These are phyloP conservation scores for Pythium dissotocum DNA, from an alignment of 352 stramenopile species.

Conservation along the genomic window DNA sequence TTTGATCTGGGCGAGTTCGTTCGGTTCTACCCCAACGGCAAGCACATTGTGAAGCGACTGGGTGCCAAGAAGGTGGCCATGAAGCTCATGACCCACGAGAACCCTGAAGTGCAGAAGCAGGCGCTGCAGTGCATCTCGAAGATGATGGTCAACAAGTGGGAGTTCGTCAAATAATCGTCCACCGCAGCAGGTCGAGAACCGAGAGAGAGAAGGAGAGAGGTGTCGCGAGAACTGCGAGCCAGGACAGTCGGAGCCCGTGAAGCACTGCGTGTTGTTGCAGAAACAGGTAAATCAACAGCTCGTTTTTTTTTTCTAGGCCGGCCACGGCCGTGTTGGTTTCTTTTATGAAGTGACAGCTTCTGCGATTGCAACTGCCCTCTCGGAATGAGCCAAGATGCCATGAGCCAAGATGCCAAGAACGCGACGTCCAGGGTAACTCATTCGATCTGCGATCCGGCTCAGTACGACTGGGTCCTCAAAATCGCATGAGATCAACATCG, in stretches of 20 bases:
- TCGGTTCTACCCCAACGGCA: slow-evolving; percentile 97
- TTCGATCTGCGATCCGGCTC: too few relatives aligned
- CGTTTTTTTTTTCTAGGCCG: background rate
- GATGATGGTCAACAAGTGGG: slow-evolving; percentile 99
- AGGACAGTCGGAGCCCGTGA: background rate
- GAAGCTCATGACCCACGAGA: slow-evolving; percentile 97
- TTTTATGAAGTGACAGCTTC: background rate
- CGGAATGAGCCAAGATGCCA: too few relatives aligned
- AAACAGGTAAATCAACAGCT: background rate
- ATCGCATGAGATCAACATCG: too few relatives aligned
- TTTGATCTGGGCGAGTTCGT: slow-evolving; percentile 98
- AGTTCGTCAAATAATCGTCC: slow-evolving; percentile 86
- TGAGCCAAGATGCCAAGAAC: too few relatives aligned
- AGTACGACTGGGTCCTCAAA: too few relatives aligned
- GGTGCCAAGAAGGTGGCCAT: slow-evolving; percentile 97
- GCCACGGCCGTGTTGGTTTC: background rate
- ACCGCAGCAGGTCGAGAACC: background rate
- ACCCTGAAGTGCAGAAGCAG: slow-evolving; percentile 97
- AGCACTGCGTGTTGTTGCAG: background rate
- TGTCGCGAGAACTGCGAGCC: background rate
- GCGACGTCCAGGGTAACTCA: too few relatives aligned
- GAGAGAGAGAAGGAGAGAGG: background rate
- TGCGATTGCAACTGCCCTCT: background rate
- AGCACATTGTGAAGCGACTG: slow-evolving; percentile 94
- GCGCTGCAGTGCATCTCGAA: slow-evolving; percentile 98